phyloP scores from a whole-genome alignment of 139 green algal genomes.

The Micromonas pusilla region DNA sequence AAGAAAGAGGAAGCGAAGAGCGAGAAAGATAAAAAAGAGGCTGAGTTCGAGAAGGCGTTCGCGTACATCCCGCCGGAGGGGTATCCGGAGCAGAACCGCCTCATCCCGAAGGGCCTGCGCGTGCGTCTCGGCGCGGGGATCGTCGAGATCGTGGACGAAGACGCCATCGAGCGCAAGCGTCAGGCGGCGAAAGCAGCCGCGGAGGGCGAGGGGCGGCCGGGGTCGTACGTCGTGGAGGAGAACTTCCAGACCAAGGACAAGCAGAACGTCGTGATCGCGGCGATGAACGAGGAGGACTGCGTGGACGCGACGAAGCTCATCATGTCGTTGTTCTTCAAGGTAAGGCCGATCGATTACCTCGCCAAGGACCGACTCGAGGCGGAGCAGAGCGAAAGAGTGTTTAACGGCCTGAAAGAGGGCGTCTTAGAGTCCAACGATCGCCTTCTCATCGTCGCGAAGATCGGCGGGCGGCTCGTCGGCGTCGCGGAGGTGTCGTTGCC shows the following conservation, averaged over 20 bases:
- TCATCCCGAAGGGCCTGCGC: no score
- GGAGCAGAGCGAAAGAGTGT: not conserved
- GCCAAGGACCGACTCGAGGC: not conserved
- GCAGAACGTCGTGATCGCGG: not conserved
- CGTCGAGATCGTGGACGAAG: no score
- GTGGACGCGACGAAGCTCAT: constrained; percentile 21
- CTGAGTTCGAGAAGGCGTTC: no score
- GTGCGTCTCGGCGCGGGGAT: no score
- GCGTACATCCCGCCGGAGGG: no score
- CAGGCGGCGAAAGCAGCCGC: no score
- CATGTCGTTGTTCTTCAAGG: constrained; percentile 24
- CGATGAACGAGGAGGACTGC: constrained; percentile 11
- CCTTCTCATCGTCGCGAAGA: constrained; percentile 3
- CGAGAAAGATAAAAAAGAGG: no score
- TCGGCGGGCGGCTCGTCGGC: constrained; percentile 3
- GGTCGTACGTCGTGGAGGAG: not conserved
- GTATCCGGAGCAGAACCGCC: no score
- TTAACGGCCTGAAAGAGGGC: not conserved
- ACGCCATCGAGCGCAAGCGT: no score
- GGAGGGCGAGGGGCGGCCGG: not conserved
- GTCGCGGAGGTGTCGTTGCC: constrained; percentile 21
- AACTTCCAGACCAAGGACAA: not conserved
- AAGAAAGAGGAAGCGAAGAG: not conserved
- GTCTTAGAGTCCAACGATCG: not conserved
- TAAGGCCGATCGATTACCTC: constrained; percentile 3